A percentile compares a stretch with the other conserved stretches of the same genome.
Evolutionary conservation across 768 basidiomycete species (phyloP).

Genomic region (Cystobasidium ongulense): DNA sequence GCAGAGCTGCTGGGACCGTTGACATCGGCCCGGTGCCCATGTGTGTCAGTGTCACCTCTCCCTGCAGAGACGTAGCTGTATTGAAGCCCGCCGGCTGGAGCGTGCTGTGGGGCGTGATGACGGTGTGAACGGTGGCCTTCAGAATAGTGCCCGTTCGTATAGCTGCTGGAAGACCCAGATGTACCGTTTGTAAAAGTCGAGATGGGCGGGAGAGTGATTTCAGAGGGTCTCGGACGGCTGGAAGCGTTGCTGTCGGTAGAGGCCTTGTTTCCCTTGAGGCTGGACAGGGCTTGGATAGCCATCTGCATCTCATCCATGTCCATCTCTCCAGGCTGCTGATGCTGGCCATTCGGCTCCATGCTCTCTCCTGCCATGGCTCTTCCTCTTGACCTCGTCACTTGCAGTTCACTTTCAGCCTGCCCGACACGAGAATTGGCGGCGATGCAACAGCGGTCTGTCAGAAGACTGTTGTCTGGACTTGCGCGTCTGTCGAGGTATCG

Average conservation of each 20-base stretch:
- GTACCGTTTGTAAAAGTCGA: not conserved
- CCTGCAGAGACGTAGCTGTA: slow-evolving; percentile 16
- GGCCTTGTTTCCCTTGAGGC: not conserved
- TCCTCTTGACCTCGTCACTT: not conserved
- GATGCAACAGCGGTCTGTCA: no score
- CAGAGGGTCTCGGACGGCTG: not conserved
- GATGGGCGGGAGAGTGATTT: slow-evolving; percentile 12
- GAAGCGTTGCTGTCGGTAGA: not conserved
- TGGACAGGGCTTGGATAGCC: slow-evolving; percentile 18
- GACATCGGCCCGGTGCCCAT: not conserved
- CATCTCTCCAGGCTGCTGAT: not conserved
- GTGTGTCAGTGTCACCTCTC: not conserved
- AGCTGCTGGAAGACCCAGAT: not conserved
- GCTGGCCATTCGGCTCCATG: not conserved
- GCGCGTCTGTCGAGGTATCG: no score
- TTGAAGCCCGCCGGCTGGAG: not conserved
- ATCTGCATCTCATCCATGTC: slow-evolving; percentile 25
- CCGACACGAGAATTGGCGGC: no score
- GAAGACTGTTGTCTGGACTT: no score
- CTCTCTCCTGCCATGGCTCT: not conserved
- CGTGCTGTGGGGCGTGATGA: not conserved
- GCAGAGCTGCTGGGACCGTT: not conserved
- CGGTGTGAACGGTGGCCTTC: not conserved
- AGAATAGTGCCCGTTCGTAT: not conserved
- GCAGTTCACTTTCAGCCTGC: no score